Percentiles rank a stretch among this genome's conserved stretches.
Conservation (phyloP, 192 early-diverging fungal species). For the Coemansia sp. region DNA sequence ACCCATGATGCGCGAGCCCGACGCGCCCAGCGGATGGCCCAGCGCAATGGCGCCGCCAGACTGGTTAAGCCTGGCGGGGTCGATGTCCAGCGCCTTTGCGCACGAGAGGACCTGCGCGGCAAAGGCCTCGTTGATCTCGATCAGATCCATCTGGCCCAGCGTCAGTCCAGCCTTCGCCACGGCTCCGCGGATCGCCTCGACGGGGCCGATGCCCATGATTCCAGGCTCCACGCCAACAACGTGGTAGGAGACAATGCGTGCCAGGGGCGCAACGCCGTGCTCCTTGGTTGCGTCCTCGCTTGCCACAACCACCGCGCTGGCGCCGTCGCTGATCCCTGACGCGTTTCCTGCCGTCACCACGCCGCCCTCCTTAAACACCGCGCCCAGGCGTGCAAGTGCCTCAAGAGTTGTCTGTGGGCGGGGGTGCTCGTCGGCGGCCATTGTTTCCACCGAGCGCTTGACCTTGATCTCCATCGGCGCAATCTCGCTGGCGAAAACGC, state of each 20-base stretch:
- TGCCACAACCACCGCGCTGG: slow-evolving; percentile 82
- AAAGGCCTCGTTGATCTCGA: slow-evolving; percentile 99
- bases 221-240: slow-evolving; percentile 86
- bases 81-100: slow-evolving; percentile 83
- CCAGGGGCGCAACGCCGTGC: slow-evolving; percentile 78
- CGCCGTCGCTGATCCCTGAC: slow-evolving; percentile 94
- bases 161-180: slow-evolving; percentile 76
- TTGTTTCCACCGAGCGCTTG: slow-evolving; percentile 64
- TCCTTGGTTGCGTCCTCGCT: slow-evolving; percentile 81
- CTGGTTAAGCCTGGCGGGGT: slow-evolving; percentile 75
- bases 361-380: slow-evolving; percentile 91
- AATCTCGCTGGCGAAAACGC: slow-evolving; percentile 81
- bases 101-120: slow-evolving; percentile 88
- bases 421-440: slow-evolving; percentile 85
- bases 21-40: slow-evolving; percentile 94
- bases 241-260: slow-evolving; percentile 81
- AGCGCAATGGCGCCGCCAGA: slow-evolving; percentile 94
- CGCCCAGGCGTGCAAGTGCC: slow-evolving; percentile 69
- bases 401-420: slow-evolving; percentile 85
- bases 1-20: slow-evolving; percentile 89
- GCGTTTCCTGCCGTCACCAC: slow-evolving; percentile 93
- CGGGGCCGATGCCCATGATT: slow-evolving; percentile 98
- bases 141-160: slow-evolving; percentile 82
- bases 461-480: slow-evolving; percentile 79
- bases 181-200: slow-evolving; percentile 82